These are phyloP conservation scores for Henckelia pumila DNA, from an alignment of 257 asterid species.

Conservation along the genomic window DNA sequence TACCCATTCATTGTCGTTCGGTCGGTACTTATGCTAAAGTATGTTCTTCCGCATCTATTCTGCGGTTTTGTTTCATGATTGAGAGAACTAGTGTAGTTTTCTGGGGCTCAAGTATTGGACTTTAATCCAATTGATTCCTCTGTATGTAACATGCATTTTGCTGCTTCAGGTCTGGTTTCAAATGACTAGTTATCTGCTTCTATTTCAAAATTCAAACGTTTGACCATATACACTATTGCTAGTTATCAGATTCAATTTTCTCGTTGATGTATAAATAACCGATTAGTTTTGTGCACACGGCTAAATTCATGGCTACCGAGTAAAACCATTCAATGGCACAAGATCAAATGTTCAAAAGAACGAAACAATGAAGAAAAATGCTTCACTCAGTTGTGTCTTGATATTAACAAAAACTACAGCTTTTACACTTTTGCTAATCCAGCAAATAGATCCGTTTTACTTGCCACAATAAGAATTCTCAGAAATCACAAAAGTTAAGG, in stretches of 20 bases:
- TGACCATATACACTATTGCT: neutral
- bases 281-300: no score
- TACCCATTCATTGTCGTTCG: neutral
- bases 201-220: neutral
- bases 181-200: no score
- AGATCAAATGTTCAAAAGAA: neutral
- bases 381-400: neutral
- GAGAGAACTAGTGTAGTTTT: neutral
- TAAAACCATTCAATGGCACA: no score
- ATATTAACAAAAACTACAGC: no score
- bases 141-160: neutral
- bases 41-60: neutral
- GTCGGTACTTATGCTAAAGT: neutral
- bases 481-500: neutral
- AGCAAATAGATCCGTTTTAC: neutral
- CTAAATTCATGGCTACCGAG: no score
- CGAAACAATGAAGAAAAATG: neutral
- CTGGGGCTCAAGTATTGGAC: neutral
- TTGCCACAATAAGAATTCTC: neutral
- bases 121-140: neutral
- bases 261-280: no score
- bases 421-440: neutral
- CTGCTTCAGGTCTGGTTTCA: neutral
- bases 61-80: no score
- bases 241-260: no score